Evolutionary conservation across 176 grass and related monocot genomes (phyloP).

Genomic region (Carex littledalei): DNA sequence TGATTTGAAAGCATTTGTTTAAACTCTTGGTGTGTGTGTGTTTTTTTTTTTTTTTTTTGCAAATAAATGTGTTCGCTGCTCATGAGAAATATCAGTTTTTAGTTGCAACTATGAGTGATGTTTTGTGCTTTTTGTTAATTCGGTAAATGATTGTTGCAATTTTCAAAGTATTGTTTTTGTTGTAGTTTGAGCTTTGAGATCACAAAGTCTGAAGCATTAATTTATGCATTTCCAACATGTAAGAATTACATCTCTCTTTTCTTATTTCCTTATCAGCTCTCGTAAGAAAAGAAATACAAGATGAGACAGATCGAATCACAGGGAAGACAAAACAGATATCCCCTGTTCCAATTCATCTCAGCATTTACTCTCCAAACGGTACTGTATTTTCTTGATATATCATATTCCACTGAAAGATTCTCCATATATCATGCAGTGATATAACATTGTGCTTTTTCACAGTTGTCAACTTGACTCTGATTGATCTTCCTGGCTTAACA

Average conservation of each 20-base stretch:
- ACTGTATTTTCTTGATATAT: background rate
- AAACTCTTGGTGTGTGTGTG: background rate
- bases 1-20: background rate
- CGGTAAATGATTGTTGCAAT: background rate
- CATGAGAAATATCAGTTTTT: background rate
- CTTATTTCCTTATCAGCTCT: constrained; percentile 42
- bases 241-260: background rate
- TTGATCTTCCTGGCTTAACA: constrained; percentile 87
- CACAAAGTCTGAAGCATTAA: background rate
- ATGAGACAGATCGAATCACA: constrained; percentile 81
- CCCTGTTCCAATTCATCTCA: constrained; percentile 94
- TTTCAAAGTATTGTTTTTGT: background rate
- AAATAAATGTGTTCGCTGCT: background rate
- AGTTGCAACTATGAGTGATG: background rate
- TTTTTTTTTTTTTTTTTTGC: too few species aligned
- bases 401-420: background rate
- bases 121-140: background rate
- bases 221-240: background rate
- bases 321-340: constrained; percentile 87
- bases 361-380: constrained; percentile 88
- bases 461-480: constrained; percentile 93
- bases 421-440: background rate
- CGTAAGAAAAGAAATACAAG: constrained; percentile 91
- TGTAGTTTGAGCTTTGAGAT: background rate
- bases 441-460: constrained; percentile 29